These are phyloP conservation scores for Colletotrichum caudatum DNA, from an alignment of 2,329 filamentous ascomycete genomes.

Conservation along the genomic window DNA sequence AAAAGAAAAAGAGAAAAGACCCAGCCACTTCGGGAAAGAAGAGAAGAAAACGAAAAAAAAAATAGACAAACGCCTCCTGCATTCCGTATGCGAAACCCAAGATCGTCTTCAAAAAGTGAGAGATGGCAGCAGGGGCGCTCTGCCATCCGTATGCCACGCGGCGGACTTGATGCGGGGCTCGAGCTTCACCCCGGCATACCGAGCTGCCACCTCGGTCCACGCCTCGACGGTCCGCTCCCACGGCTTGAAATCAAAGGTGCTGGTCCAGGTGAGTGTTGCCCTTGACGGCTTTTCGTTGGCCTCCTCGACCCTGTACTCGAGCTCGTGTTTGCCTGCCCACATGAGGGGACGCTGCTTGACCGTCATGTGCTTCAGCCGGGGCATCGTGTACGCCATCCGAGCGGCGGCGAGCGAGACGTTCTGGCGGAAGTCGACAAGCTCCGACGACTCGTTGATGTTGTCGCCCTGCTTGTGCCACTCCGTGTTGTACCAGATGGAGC, in stretches of 20 bases:
- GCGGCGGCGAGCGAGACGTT: slow-evolving; percentile 43
- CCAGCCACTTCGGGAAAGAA: background rate
- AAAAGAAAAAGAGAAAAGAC: background rate
- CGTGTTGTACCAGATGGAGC: slow-evolving; percentile 43
- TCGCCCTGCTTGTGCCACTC: slow-evolving; percentile 43
- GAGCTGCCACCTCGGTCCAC: slow-evolving; percentile 43
- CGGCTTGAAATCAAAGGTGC: slow-evolving; percentile 44
- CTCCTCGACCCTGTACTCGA: slow-evolving; percentile 39
- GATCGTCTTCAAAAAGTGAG: slow-evolving; percentile 27
- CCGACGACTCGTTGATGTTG: slow-evolving; percentile 43
- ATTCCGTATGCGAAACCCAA: too few relatives aligned
- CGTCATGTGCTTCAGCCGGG: slow-evolving; percentile 41
- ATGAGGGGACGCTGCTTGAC: slow-evolving; percentile 44
- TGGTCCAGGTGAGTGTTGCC: slow-evolving; percentile 41
- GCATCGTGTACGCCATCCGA: slow-evolving; percentile 44
- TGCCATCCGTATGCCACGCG: slow-evolving; percentile 36
- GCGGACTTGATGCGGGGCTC: background rate
- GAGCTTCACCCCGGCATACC: slow-evolving; percentile 30
- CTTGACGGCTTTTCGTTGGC: slow-evolving; percentile 23
- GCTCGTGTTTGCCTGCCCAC: slow-evolving; percentile 45
- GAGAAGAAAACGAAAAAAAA: too few relatives aligned
- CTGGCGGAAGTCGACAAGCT: slow-evolving; percentile 43
- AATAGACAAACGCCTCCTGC: background rate
- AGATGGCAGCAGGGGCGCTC: slow-evolving; percentile 34
- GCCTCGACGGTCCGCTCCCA: slow-evolving; percentile 44